Evolutionary conservation across 1,284 basidiomycete genomes (phyloP).

Genomic region (Kalmanozyma brasiliensis): DNA sequence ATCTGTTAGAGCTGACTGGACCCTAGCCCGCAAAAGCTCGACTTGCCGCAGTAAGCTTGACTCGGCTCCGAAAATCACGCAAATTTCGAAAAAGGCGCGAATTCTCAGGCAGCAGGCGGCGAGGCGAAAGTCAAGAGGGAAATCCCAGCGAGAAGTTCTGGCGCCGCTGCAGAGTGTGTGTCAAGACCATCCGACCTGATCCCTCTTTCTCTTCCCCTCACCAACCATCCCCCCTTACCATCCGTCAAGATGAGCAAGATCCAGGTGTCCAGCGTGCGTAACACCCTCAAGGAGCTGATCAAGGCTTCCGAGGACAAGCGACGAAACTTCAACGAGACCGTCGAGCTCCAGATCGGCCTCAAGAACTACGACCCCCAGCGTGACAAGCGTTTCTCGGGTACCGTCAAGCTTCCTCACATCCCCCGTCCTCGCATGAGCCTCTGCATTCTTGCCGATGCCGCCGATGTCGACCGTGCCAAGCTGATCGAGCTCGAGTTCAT

Average conservation of each 20-base stretch:
- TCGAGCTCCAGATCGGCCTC: slow-evolving; percentile 68
- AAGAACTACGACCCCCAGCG: slow-evolving; percentile 69
- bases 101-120: no score
- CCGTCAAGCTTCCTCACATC: slow-evolving; percentile 85
- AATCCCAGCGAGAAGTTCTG: no score
- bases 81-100: no score
- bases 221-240: slow-evolving; percentile 33
- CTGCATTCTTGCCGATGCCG: slow-evolving; percentile 98
- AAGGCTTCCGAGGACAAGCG: slow-evolving; percentile 66
- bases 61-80: no score
- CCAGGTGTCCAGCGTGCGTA: slow-evolving; percentile 65
- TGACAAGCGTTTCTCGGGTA: slow-evolving; percentile 69
- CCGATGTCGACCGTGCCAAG: slow-evolving; percentile 98
- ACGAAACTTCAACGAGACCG: slow-evolving; percentile 68
- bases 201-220: slow-evolving; percentile 15
- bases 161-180: slow-evolving; percentile 2
- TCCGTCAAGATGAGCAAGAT: slow-evolving; percentile 56
- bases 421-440: slow-evolving; percentile 99
- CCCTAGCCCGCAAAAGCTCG: no score
- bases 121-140: no score
- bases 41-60: no score
- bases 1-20: no score
- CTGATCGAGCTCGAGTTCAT: slow-evolving; percentile 94
- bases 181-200: slow-evolving; percentile 7
- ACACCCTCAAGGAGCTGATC: slow-evolving; percentile 63